Evolutionary conservation across 2,329 filamentous ascomycete species (phyloP).

Genomic region (Stagonosporopsis chrysanthemi): DNA sequence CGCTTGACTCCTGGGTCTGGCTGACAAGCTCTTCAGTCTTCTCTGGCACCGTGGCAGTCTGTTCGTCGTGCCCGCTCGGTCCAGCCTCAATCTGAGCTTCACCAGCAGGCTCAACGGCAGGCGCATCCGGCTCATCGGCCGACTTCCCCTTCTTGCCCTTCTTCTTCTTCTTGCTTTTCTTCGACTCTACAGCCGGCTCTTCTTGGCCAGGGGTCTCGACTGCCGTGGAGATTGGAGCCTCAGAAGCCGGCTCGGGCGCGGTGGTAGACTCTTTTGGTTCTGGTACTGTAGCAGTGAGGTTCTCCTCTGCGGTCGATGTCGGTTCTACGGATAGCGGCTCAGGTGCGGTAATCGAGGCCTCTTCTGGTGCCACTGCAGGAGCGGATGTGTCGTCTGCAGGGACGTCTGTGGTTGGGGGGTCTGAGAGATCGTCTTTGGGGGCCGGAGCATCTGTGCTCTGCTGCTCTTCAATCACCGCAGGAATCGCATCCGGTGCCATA

Average conservation of each 20-base stretch:
- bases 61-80: too few species aligned
- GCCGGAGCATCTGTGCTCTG: neutral
- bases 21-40: too few species aligned
- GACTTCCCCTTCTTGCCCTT: conserved; percentile 33
- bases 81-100: too few species aligned
- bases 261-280: neutral
- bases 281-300: neutral
- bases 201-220: neutral
- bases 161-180: conserved; percentile 42
- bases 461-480: neutral
- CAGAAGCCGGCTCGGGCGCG: neutral
- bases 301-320: neutral
- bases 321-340: neutral
- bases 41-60: too few species aligned
- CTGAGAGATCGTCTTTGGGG: neutral
- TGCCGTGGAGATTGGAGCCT: neutral
- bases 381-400: neutral
- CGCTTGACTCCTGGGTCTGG: too few species aligned
- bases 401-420: neutral
- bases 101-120: neutral
- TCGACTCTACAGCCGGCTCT: conserved; percentile 11
- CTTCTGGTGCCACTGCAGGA: neutral
- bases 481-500: neutral
- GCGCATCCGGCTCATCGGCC: conserved; percentile 10
- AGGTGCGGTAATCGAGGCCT: neutral